A percentile compares a stretch with the other conserved stretches of the same genome.
Evolutionary conservation across 306 rosid genomes (phyloP).

Genomic region (Rosa multiflora): DNA sequence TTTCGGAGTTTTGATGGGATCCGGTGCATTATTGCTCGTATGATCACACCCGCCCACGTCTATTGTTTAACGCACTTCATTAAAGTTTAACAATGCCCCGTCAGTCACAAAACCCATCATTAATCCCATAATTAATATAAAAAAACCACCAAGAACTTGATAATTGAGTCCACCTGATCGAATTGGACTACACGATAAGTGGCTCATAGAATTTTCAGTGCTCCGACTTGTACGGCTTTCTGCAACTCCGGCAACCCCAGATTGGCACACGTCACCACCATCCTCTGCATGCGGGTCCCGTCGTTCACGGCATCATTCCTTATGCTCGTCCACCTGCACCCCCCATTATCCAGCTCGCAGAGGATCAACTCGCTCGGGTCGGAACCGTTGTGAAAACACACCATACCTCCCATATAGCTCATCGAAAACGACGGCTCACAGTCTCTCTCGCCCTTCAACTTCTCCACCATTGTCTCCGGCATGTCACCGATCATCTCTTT

Average conservation of each 20-base stretch:
- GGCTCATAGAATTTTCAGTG: not conserved
- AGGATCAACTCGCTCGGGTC: conserved; percentile 39
- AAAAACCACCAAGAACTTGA: not conserved
- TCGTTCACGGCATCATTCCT: conserved; percentile 36
- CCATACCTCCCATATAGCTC: conserved; percentile 42
- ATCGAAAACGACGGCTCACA: conserved; percentile 40
- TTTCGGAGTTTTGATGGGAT: no score
- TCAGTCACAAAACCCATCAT: not conserved
- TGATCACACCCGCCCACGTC: not conserved
- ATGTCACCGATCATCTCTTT: conserved; percentile 54
- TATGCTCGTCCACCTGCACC: conserved; percentile 51
- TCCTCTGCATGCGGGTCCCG: conserved; percentile 23
- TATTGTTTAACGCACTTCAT: not conserved
- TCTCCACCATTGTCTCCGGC: conserved; percentile 57
- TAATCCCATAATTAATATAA: not conserved
- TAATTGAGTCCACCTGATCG: not conserved
- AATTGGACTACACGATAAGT: not conserved
- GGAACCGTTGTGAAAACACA: conserved; percentile 42
- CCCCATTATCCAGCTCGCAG: conserved; percentile 39
- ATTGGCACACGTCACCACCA: conserved; percentile 51
- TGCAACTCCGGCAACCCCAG: conserved; percentile 47
- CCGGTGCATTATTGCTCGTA: no score
- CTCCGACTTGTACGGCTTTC: conserved; percentile 19
- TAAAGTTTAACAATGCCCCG: not conserved
- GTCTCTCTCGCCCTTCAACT: conserved; percentile 37